Base-by-base conservation (phyloP, 768 basidiomycete species). In the Mrakia blollopis region DNA sequence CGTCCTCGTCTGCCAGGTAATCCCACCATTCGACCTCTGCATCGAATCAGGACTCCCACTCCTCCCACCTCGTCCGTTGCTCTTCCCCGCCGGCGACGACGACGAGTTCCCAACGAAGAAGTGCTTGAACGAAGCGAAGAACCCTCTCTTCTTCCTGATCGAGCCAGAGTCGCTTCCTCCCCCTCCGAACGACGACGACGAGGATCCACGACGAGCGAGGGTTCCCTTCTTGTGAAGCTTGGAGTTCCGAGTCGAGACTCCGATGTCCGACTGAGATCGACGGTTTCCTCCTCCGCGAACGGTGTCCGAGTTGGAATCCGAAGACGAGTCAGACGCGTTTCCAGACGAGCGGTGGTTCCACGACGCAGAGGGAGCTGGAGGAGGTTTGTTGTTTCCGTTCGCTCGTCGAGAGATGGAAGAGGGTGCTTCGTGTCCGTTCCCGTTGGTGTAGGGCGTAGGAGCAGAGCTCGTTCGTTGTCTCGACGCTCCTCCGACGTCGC, bases 191-290 rank as follows among this genome's bases (percentile, higher is more conserved):
- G 63, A 67, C 44, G 62, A 75, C 23, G 77, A 74, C 62, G 72
- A n/a, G n/a, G n/a, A 67, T 9, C 41, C n/a, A 23, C 71, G 35
- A 32, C 77, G 39, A 57, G n/a, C 67, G 37, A 69, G 62, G 18
- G 72, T 16, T 23, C 41, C 47, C 21, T 54, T 69, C 21, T 69
- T 57, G 23, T 57, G 25, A 52, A 62, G n/a, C 30, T 28, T 47
- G 30, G 62, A 35, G 41, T 60, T 47, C 9, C 57, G 39, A 21
- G n/a, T 69, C 0, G 35, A 35, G 73, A 54, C 35, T 13, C 77
- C 77, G 41, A 78, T 67, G 73, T 78, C 77, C n/a, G 77, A 78
- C 57, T 74, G 73, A 8, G 77, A 50, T 18, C 63, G 57, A 0
- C 77, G 41, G 41, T 54, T 37, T 39, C 30, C 32, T 28, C 62